Evolutionary conservation across 2,329 filamentous ascomycete species (phyloP), one percentile per base, ranked within the genome.

Genomic region (Microcera coccophila): DNA sequence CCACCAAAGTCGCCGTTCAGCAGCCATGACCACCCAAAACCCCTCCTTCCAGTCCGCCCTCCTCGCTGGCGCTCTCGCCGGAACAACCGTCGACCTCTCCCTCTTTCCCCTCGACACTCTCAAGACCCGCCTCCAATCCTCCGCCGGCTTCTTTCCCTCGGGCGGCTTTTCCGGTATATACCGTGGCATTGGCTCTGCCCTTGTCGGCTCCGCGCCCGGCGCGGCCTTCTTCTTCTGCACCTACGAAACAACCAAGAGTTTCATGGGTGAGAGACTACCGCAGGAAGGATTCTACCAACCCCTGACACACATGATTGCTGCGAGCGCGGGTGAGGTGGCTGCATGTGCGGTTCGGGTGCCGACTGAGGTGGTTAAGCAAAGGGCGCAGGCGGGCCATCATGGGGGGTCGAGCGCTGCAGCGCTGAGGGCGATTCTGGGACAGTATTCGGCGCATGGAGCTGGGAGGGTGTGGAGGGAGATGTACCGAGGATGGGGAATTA

Each of bases 91-190:
- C 67, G 93, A 98, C 78, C 84, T 95, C 60, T 90, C 90, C 42
- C 87, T 98, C 62, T 98, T 87, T 74, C 93, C 93, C 1, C 89
- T 98, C 75, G 94, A 98, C 78, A 98, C 93, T 0, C 84, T 98
- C 63, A 98, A 98, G 72, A 98, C 94, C 33, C 90, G 93, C 14
- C 87, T 98, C 5, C 93, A 98, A 72, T 89, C 90, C 50, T 79
- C 79, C 36, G 65, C 76, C 43, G 82, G 85, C 64, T 90, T 95
- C 73, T 81, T 88, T 61, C 76, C 85, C 42, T 83, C 84, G 3
- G 91, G 93, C 62, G 91, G 91, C 60, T 90, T 97, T 76, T 78
- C 78, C 38, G 90, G 91, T 48, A 88, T 97, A 58, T 98, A 98
- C 73, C 85, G 87, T 35, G 93, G 93, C 62, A 82, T 98, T 14